Percentiles rank a stretch among this genome's conserved stretches.
phyloP scores from a whole-genome alignment of 2,329 filamentous ascomycete species.

The Trichophyton verrucosum region DNA sequence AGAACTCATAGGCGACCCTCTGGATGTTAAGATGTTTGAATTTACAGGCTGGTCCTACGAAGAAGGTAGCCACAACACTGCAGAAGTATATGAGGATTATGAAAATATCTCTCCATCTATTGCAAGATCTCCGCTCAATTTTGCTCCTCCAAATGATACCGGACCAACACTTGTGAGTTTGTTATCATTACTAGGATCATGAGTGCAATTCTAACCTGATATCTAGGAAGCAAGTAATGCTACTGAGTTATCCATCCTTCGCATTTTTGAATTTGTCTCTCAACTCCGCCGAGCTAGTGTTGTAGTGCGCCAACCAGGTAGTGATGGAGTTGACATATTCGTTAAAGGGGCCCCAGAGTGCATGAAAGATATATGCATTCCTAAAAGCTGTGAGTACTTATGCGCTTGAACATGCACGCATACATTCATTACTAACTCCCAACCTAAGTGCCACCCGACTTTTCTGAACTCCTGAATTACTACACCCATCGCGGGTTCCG shows the following conservation, averaged over 20 bases:
- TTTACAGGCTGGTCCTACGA: slow-evolving; percentile 90
- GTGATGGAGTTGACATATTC: slow-evolving; percentile 72
- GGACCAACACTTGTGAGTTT: slow-evolving; percentile 13
- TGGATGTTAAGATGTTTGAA: slow-evolving; percentile 97
- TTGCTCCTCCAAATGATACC: slow-evolving; percentile 39
- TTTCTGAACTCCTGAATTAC: slow-evolving; percentile 73
- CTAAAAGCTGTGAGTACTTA: slow-evolving; percentile 56
- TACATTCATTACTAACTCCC: slow-evolving; percentile 18
- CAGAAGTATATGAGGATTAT: slow-evolving; percentile 58
- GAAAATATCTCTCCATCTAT: slow-evolving; percentile 67
- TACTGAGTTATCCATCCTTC: slow-evolving; percentile 71
- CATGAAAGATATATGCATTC: slow-evolving; percentile 82
- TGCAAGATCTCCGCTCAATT: slow-evolving; percentile 57
- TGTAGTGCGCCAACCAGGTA: slow-evolving; percentile 76
- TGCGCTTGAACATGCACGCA: neutral
- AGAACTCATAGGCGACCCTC: slow-evolving; percentile 80
- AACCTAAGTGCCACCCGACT: slow-evolving; percentile 61
- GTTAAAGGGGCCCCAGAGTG: slow-evolving; percentile 96
- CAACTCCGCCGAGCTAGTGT: slow-evolving; percentile 87
- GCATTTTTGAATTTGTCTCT: slow-evolving; percentile 88
- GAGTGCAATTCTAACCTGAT: neutral
- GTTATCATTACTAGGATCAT: neutral
- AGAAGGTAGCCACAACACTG: slow-evolving; percentile 61
- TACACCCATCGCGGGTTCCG: slow-evolving; percentile 95
- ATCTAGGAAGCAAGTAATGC: neutral